A percentile compares a stretch with the other conserved stretches of the same genome.
These are phyloP conservation scores for Macrotyloma uniflorum DNA, from an alignment of 306 rosid genomes.

Conservation along the genomic window DNA sequence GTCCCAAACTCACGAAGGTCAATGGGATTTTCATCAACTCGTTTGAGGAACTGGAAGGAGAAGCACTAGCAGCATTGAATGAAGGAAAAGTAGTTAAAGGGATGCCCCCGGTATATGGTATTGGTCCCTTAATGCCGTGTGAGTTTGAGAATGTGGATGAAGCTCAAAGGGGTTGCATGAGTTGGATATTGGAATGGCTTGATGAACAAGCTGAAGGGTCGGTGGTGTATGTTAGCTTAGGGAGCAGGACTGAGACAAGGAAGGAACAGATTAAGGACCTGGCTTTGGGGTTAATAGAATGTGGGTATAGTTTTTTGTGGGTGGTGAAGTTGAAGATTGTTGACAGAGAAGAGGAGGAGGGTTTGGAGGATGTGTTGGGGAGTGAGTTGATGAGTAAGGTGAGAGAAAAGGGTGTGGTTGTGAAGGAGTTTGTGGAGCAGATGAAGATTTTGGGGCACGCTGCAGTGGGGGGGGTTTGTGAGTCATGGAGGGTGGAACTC, in stretches of 20 bases:
- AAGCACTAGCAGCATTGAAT: slow-evolving; percentile 32
- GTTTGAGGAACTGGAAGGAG: slow-evolving; percentile 42
- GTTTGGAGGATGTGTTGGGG: slow-evolving; percentile 17
- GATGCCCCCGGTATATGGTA: slow-evolving; percentile 34
- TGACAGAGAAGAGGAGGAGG: slow-evolving; percentile 32
- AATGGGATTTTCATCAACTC: slow-evolving; percentile 54
- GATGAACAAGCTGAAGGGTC: slow-evolving; percentile 40
- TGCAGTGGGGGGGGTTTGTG: slow-evolving; percentile 54
- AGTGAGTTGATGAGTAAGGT: slow-evolving; percentile 29
- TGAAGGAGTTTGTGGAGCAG: slow-evolving; percentile 55
- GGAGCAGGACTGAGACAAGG: slow-evolving; percentile 44
- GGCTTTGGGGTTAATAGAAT: slow-evolving; percentile 46
- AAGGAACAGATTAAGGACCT: slow-evolving; percentile 49
- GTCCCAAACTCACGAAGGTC: background rate
- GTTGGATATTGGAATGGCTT: slow-evolving; percentile 42
- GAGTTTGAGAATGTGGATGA: slow-evolving; percentile 42
- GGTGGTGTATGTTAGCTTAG: slow-evolving; percentile 56
- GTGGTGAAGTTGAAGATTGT: slow-evolving; percentile 51
- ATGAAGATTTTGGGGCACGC: slow-evolving; percentile 42
- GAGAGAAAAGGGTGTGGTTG: slow-evolving; percentile 47
- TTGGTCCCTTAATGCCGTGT: slow-evolving; percentile 43
- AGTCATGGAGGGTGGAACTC: slow-evolving; percentile 65
- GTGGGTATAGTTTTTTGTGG: slow-evolving; percentile 62
- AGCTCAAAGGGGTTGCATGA: no score
- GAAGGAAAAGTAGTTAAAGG: slow-evolving; percentile 36